Evolutionary conservation across 1,284 basidiomycete species (phyloP).

Genomic region (Peniophora sp.): DNA sequence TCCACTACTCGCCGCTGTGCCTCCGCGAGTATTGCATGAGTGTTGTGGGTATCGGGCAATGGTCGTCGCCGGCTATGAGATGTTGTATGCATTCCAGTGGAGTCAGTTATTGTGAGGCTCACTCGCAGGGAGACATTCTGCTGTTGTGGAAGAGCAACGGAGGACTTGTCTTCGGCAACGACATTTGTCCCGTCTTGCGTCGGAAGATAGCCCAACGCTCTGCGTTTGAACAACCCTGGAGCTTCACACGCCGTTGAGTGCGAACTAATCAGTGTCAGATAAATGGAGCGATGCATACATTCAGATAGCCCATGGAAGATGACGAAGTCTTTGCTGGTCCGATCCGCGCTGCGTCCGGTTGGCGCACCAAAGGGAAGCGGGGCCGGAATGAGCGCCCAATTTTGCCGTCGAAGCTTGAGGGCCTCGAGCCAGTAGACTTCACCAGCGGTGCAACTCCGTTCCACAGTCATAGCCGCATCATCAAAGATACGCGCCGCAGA

Average conservation of each 20-base stretch:
- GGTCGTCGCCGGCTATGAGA: slow-evolving; percentile 17
- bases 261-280: slow-evolving; percentile 6
- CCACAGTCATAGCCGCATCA: slow-evolving; percentile 58
- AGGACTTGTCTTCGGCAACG: slow-evolving; percentile 11
- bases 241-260: slow-evolving; percentile 31
- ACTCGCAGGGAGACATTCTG: slow-evolving; percentile 52
- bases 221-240: slow-evolving; percentile 47
- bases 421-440: slow-evolving; percentile 77
- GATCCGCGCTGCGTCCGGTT: slow-evolving; percentile 66
- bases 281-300: slow-evolving; percentile 32
- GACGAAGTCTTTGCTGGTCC: slow-evolving; percentile 70
- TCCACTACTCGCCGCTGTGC: slow-evolving; percentile 70
- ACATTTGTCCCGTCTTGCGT: slow-evolving; percentile 31
- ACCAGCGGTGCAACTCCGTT: slow-evolving; percentile 46
- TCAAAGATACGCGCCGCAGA: slow-evolving; percentile 66
- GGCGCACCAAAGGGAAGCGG: slow-evolving; percentile 62
- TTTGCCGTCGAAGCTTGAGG: slow-evolving; percentile 59
- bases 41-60: slow-evolving; percentile 26
- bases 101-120: slow-evolving; percentile 33
- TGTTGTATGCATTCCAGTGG: slow-evolving; percentile 21
- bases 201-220: slow-evolving; percentile 61
- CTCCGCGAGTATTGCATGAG: slow-evolving; percentile 40
- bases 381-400: slow-evolving; percentile 72
- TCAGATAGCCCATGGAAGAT: slow-evolving; percentile 73
- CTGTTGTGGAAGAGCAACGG: slow-evolving; percentile 57